Evolutionary conservation across 371 early-diverging fungal species (phyloP), one percentile per base, ranked within the genome.

Genomic region (Basidiobolus meristosporus): DNA sequence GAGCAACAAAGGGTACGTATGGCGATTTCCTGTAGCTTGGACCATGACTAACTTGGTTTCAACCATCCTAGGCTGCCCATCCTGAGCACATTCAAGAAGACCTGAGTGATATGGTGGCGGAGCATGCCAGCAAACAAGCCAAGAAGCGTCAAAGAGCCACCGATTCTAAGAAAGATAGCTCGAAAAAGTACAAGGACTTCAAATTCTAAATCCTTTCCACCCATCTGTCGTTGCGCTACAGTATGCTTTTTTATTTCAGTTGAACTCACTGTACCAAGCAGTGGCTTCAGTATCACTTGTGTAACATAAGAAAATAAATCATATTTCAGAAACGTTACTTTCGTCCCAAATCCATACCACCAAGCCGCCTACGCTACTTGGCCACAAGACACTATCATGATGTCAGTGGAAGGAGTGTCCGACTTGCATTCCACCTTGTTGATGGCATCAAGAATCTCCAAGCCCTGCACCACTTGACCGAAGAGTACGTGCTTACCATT

Each of bases 401-500:
- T 32, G 4, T 32, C 32, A 4, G 3, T 11, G 4, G 12, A 14
- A 11, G 32, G 32, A 11, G 32, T 32, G 14, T 51, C 55, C 18
- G 23, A 23, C n/a, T 32, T 10, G 33, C 42, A 20, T 29, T 48
- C 51, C n/a, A 14, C 2, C 10, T 16, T 20, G 48, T 54, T 51
- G 19, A 54, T 43, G 10, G 10, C 12, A 17, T 42, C 2, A 34
- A 54, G 48, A 19, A 50, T 4, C 0, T 48, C 44, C 39, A 44
- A 11, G 28, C 48, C 51, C 50, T 78, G 69, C 36, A 60, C 54
- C 20, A 98, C 93, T 35, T 59, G 33, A 43, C 99, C 99, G 59
- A 99, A 98, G 31, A 99, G 98, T 45, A 90, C 90, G 74, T 99
- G 98, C 71, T 90, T 92, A 50, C 90, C 90, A 62, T 99, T 90